phyloP scores from a whole-genome alignment of 1,284 basidiomycete genomes.

The Malassezia cuniculi region DNA sequence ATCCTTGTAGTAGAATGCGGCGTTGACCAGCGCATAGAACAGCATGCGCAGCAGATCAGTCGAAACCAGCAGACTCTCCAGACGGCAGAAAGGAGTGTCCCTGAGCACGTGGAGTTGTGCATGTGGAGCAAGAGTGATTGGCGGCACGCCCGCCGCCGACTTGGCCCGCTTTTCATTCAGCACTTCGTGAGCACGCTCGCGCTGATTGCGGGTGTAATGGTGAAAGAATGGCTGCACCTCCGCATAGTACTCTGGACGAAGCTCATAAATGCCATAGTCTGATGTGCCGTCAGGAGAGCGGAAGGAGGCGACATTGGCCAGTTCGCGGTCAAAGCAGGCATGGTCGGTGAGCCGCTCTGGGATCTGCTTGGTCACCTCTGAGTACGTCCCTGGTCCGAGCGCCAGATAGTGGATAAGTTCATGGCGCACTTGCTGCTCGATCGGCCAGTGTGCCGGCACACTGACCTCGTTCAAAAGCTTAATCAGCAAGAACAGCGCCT shows the following conservation, averaged over 20 bases:
- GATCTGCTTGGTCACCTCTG: conserved; percentile 79
- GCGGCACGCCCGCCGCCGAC: conserved; percentile 50
- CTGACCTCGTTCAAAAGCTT: conserved; percentile 72
- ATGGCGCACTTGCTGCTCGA: conserved; percentile 59
- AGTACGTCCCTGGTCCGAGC: conserved; percentile 74
- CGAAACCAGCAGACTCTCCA: conserved; percentile 17
- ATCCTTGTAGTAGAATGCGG: conserved; percentile 13
- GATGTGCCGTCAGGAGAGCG: conserved; percentile 62
- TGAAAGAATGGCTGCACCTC: conserved; percentile 93
- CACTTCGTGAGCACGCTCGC: conserved; percentile 79
- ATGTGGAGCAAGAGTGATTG: conserved; percentile 10
- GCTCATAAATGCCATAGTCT: conserved; percentile 73
- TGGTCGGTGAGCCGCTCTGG: conserved; percentile 81
- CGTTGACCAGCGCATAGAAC: conserved; percentile 22
- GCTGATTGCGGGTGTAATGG: conserved; percentile 86
- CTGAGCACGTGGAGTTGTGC: conserved; percentile 16
- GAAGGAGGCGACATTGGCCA: conserved; percentile 70
- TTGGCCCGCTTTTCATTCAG: conserved; percentile 60
- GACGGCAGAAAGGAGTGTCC: conserved; percentile 20
- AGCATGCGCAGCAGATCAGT: conserved; percentile 23
- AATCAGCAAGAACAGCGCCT: conserved; percentile 75
- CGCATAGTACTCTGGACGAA: conserved; percentile 67
- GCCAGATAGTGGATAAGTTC: conserved; percentile 86
- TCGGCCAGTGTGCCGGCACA: conserved; percentile 59
- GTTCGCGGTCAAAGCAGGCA: conserved; percentile 65